Conservation (phyloP, 2,329 filamentous ascomycete genomes). For the Akanthomyces dipterigenus region DNA sequence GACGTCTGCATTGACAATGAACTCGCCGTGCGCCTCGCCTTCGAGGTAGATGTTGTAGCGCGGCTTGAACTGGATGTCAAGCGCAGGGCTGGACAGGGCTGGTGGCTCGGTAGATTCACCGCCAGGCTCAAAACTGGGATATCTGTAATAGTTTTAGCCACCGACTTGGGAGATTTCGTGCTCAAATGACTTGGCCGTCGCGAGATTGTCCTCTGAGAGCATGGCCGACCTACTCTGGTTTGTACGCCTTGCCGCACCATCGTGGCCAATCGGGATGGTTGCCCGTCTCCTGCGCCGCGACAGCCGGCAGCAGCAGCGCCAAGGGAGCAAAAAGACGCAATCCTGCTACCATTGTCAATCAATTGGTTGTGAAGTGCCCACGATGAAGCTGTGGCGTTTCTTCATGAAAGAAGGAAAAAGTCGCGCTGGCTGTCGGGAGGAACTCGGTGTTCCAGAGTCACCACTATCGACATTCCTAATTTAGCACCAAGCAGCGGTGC, state of each 20-base stretch:
- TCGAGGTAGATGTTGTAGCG: constrained; percentile 41
- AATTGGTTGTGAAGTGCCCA: background rate
- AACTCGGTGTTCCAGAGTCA: background rate
- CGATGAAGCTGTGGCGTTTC: background rate
- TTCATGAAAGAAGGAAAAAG: background rate
- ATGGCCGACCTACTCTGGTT: constrained; percentile 27
- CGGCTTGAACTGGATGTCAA: constrained; percentile 38
- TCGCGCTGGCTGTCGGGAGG: background rate
- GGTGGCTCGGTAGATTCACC: constrained; percentile 34
- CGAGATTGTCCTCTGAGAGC: background rate
- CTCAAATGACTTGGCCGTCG: background rate
- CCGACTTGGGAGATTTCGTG: background rate
- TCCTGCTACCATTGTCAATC: background rate
- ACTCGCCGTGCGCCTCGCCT: constrained; percentile 32
- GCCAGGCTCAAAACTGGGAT: constrained; percentile 37
- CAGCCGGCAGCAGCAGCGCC: background rate
- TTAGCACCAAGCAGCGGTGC: background rate
- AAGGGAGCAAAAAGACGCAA: background rate
- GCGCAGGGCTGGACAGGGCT: constrained; percentile 24
- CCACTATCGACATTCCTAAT: background rate
- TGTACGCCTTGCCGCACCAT: constrained; percentile 43
- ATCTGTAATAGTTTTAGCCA: constrained; percentile 16
- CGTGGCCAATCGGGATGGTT: constrained; percentile 36
- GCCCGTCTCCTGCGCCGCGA: constrained; percentile 27
- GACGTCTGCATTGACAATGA: constrained; percentile 36